Base-by-base conservation (phyloP, 2,329 filamentous ascomycete species). In the Colletotrichum endophyticum region DNA sequence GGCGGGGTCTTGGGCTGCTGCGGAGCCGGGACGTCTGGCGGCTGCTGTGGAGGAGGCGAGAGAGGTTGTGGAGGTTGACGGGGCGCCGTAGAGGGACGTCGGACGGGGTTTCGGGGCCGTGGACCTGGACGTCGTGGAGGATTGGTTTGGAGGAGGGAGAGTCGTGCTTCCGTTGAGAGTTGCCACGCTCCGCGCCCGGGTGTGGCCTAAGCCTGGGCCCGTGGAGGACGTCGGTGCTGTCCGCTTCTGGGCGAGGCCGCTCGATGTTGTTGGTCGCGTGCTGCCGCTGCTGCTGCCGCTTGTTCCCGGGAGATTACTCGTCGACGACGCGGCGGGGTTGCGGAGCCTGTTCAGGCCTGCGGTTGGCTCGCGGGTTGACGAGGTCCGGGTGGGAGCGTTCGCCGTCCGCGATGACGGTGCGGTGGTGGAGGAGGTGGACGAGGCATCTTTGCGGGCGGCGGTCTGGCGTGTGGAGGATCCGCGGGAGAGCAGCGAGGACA, bases 161-260 rank as follows among this genome's bases (percentile, higher is more conserved):
- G 83, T 84, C 1, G 86, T 87, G 6, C 84, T 83, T 34, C 83
- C 69, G 15, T 84, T 84, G 16, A 87, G 83, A 7, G 83, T 77
- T 6, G 84, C 84, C 6, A 84, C 85, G n/a, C 86, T 87, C 78
- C 83, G 86, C n/a, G 86, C 83, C 64, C 87, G 84, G 12, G 81
- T 63, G 76, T 88, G 87, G 19, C 81, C 81, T 13, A 71, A 15
- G 59, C 30, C 59, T 32, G 27, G 57, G 28, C 19, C 27, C 5
- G 73, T 39, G 27, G 81, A 72, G 39, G 81, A 82, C 1, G 83
- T 81, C 4, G 83, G 82, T 5, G 81, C 77, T 3, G 73, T 27
- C 13, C 53, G 63, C 22, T 64, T 64, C 3, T 36, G 62, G 12
- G 82, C 79, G 6, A 81, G 62, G 3, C 82, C 81, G 6, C 81